Percentiles rank a stretch among this genome's conserved stretches.
phyloP scores from a whole-genome alignment of 352 stramenopile genomes.

The Pythium periplocum region DNA sequence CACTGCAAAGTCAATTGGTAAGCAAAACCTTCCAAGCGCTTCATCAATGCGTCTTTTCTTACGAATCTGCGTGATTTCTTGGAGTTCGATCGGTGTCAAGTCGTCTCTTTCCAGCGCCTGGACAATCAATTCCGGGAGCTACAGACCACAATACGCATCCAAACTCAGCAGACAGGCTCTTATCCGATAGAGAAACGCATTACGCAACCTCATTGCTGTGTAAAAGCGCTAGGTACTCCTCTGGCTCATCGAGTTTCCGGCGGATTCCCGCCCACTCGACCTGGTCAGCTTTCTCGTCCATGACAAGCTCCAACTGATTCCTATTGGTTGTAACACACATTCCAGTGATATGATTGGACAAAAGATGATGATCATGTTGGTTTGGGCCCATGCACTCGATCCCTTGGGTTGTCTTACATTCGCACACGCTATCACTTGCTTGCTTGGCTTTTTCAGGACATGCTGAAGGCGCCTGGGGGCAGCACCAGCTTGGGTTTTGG shows the following conservation, averaged over 20 bases:
- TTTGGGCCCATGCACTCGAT: not conserved
- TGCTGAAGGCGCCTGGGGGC: conserved; percentile 48
- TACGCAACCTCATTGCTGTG: conserved; percentile 12
- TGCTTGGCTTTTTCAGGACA: not conserved
- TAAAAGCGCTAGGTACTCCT: conserved; percentile 11
- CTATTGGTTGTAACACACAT: conserved; percentile 3
- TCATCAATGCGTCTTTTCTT: too few species aligned
- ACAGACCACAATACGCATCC: not conserved
- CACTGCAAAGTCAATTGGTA: not conserved
- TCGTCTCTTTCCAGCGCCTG: conserved; percentile 6
- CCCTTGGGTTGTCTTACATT: not conserved
- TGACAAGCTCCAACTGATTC: not conserved
- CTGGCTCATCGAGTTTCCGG: conserved; percentile 8
- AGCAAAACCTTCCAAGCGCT: not conserved
- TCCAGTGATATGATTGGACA: not conserved
- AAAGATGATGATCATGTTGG: conserved; percentile 1
- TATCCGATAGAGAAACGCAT: conserved; percentile 1
- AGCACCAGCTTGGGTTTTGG: conserved; percentile 71
- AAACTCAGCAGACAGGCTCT: not conserved
- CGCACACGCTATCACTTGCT: not conserved
- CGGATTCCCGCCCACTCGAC: conserved; percentile 5
- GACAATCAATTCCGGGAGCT: conserved; percentile 15
- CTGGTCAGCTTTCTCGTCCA: not conserved
- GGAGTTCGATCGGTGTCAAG: not conserved
- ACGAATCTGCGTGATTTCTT: conserved; percentile 6